Evolutionary conservation across 75 land plant genomes (phyloP).

Genomic region (Cryptomeria japonica): DNA sequence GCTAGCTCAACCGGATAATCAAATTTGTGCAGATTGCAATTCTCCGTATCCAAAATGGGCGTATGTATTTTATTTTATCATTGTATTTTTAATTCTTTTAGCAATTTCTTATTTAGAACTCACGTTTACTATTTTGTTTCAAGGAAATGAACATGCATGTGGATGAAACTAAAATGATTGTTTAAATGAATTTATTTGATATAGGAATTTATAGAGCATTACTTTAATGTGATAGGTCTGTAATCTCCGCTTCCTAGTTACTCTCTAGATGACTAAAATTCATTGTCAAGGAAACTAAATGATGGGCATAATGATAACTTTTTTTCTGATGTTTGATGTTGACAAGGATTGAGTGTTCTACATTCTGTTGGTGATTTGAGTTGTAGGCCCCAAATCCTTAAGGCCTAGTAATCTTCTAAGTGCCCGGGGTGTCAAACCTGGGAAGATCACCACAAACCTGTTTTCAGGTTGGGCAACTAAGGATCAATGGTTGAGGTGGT

Average conservation of each 20-base stretch:
- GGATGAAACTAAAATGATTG: not conserved
- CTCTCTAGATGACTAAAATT: not conserved
- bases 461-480: no score
- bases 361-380: not conserved
- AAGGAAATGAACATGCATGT: not conserved
- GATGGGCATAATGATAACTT: not conserved
- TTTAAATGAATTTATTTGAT: not conserved
- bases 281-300: not conserved
- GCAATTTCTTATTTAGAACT: not conserved
- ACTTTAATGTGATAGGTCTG: not conserved
- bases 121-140: not conserved
- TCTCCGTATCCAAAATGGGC: slow-evolving; percentile 98
- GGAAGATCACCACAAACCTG: no score
- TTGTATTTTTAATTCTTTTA: not conserved
- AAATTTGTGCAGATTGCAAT: slow-evolving; percentile 86
- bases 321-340: no score
- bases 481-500: no score
- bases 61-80: slow-evolving; percentile 45
- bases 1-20: slow-evolving; percentile 60
- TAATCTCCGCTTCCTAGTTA: not conserved
- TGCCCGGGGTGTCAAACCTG: no score
- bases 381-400: no score
- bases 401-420: no score
- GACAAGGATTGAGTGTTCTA: not conserved
- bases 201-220: not conserved